Evolutionary conservation across 768 basidiomycete species (phyloP), one percentile per base, ranked within the genome.

Genomic region (Fistulinella prunicolor): DNA sequence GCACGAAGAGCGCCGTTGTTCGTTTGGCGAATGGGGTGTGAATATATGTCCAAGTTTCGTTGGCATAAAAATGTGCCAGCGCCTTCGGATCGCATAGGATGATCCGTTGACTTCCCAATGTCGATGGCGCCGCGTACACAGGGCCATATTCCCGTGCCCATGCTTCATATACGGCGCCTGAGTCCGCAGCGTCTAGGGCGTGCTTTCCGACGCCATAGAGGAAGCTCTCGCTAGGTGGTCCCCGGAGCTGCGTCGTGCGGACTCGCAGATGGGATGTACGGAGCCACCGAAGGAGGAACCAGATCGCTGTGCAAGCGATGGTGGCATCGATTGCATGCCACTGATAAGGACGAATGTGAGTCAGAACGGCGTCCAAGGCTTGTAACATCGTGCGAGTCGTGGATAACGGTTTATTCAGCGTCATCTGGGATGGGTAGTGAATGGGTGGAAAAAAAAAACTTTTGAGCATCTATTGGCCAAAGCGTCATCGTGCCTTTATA

Each of bases 61-160:
- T 44, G 6, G 24, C 38, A 13, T 44, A 38, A 5, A 40, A 40
- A 23, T 52, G 50, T 6, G 50, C 46, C 16, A 52, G 44, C 6
- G 50, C 46, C 38, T 74, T 78, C 3, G 72, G 72, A 50, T 78
- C 78, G 36, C 67, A 65, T 9, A 59, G 20, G 12, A 58, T 28
- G 20, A 58, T 28, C 32, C 21, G 30, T 9, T 26, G 24, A 6
- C 32, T 21, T 1, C 57, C 49, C 3, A 58, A 20, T 7, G 44
- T 23, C 16, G 44, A 42, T 10, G 55, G 57, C 9, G 53, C 43
- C 20, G 24, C 40, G 29, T 53, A 58, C 3, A 35, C 54, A 2
- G 42, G 26, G 12, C 57, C 57, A 37, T 51, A 56, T n/a, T 48
- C 49, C 16, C 36, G 26, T 0, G 57, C 51, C 54, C 57, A 58